Base-by-base conservation (phyloP, 1,284 basidiomycete species). In the Trichosporon ovoides region DNA sequence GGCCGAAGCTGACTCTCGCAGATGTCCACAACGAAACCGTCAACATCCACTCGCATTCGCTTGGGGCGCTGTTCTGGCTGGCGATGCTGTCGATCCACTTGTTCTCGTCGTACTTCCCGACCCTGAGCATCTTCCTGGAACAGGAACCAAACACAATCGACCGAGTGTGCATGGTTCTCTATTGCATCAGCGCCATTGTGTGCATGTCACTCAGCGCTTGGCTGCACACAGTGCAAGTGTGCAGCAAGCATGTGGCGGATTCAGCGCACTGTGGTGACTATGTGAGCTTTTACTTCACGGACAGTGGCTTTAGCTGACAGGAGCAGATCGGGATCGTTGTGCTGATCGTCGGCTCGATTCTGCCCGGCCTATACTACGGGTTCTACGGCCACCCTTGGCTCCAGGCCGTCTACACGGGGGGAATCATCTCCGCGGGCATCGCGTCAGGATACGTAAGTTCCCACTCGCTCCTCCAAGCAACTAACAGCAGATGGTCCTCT, bases 11-110 rank as follows among this genome's bases (percentile, higher is more conserved):
- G 57, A 40, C 54, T 53, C 53, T 22, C 19, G 7, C 61, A 91
- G 89, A 89, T 76, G 67, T 89, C 55, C 89, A 92, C 74, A 92
- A 91, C 67, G 89, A 91, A 77, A 89, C 87, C 59, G 89, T 95
- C 61, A 95, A 96, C 77, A 92, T 95, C 54, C 90, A 93, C 75
- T 88, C 83, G 53, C 92, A 95, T 71, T 80, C 93, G 9, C 83
- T 85, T 80, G 90, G 87, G 31, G 86, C 87, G 16, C 69, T 85
- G 12, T 69, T 89, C 53, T 91, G 92, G 71, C 57, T 78, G 34
- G 67, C 78, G 18, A 82, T 85, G 66, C 79, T 90, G 55, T 76
- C 77, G 43, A 77, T 80, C 10, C 80, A 79, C 58, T 78, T 86
- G 66, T 73, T 85, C 54, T 74, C 74, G 31, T 73, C 76, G 38